Evolutionary conservation across 495 filamentous ascomycete genomes (phyloP).

Genomic region (Aspergillus campestris): DNA sequence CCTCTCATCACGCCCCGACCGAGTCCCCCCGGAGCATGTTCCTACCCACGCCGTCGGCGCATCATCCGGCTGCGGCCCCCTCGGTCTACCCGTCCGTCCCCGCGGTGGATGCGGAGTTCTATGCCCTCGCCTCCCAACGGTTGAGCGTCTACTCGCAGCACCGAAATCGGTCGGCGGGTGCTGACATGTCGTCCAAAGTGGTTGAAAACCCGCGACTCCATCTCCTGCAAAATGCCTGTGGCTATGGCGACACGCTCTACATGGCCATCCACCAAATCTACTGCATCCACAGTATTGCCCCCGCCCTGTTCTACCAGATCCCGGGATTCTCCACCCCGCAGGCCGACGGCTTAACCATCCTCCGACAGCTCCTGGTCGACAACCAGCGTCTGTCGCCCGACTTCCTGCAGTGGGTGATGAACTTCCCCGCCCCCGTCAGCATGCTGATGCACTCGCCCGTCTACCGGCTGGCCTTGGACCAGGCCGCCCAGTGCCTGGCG

Average conservation of each 20-base stretch:
- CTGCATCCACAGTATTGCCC: slow-evolving; percentile 37
- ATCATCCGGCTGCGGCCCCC: too few relatives aligned
- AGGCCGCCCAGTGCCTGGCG: slow-evolving; percentile 27
- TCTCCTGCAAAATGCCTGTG: slow-evolving; percentile 51
- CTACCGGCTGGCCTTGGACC: slow-evolving; percentile 18
- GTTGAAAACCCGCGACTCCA: slow-evolving; percentile 45
- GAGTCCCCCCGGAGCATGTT: too few relatives aligned
- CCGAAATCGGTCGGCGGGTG: too few relatives aligned
- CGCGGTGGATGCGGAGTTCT: too few relatives aligned
- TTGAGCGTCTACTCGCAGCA: too few relatives aligned
- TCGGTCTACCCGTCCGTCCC: too few relatives aligned
- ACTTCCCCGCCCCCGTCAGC: slow-evolving; percentile 38
- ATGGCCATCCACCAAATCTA: slow-evolving; percentile 61
- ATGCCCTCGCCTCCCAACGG: too few relatives aligned
- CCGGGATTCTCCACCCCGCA: slow-evolving; percentile 11
- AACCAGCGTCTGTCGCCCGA: slow-evolving; percentile 23
- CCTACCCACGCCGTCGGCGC: too few relatives aligned
- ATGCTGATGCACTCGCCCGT: slow-evolving; percentile 12
- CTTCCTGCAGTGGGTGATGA: slow-evolving; percentile 43
- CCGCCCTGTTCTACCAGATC: slow-evolving; percentile 10
- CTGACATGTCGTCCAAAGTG: slow-evolving; percentile 8
- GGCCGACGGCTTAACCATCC: slow-evolving; percentile 15
- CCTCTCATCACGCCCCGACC: too few relatives aligned
- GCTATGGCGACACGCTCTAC: slow-evolving; percentile 50
- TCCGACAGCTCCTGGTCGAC: slow-evolving; percentile 27